phyloP scores from a whole-genome alignment of 208 protist species.

The Leishmania braziliensis region DNA sequence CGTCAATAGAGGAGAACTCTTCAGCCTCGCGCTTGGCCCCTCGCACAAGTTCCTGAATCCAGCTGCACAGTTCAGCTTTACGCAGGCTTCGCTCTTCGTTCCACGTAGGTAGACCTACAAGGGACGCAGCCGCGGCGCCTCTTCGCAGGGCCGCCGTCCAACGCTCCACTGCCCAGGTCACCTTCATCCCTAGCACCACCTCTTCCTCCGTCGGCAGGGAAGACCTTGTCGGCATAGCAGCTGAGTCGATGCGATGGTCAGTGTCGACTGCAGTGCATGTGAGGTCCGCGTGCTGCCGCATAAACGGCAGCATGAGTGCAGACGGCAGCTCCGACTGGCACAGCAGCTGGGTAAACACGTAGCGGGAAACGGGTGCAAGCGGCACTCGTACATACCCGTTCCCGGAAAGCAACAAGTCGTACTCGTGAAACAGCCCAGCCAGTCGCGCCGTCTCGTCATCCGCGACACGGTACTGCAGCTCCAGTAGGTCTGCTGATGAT shows the following conservation, averaged over 20 bases:
- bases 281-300: slow-evolving; percentile 9
- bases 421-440: slow-evolving; percentile 23
- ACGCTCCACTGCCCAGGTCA: slow-evolving; percentile 42
- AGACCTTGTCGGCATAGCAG: background rate
- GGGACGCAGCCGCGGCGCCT: background rate
- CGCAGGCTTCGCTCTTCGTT: background rate
- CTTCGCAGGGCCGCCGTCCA: slow-evolving; percentile 21
- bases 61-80: background rate
- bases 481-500: background rate
- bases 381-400: slow-evolving; percentile 44
- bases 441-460: slow-evolving; percentile 14
- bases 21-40: background rate
- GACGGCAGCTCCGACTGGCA: slow-evolving; percentile 31
- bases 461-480: slow-evolving; percentile 11
- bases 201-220: slow-evolving; percentile 21
- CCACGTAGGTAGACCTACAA: slow-evolving; percentile 5
- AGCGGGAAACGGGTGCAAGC: slow-evolving; percentile 41
- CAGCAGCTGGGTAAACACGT: slow-evolving; percentile 48
- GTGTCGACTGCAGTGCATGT: background rate
- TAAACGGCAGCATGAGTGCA: slow-evolving; percentile 24
- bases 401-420: slow-evolving; percentile 33
- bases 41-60: slow-evolving; percentile 6
- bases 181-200: slow-evolving; percentile 34
- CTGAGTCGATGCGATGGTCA: background rate
- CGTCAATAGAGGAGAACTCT: background rate